Evolutionary conservation across 768 basidiomycete genomes (phyloP).

Genomic region (Tubosaeta brunneosetosa): DNA sequence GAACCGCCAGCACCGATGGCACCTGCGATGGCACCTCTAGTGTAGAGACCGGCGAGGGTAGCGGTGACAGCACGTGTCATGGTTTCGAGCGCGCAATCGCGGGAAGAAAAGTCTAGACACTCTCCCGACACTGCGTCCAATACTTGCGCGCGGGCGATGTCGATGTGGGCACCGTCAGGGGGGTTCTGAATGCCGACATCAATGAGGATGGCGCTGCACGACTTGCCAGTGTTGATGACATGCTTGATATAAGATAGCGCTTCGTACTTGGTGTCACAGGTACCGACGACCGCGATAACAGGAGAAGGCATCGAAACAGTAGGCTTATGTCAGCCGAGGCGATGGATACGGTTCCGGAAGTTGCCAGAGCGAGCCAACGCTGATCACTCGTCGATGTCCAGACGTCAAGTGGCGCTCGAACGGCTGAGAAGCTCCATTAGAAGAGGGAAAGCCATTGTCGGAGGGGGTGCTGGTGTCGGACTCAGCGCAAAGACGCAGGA

Average conservation of each 20-base stretch:
- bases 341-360: background rate
- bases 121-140: slow-evolving; percentile 4
- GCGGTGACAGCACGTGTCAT: slow-evolving; percentile 20
- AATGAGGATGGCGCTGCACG: slow-evolving; percentile 25
- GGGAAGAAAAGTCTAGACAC: slow-evolving; percentile 6
- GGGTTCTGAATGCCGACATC: slow-evolving; percentile 21
- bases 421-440: slow-evolving; percentile 10
- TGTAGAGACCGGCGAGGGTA: slow-evolving; percentile 13
- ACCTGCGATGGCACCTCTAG: slow-evolving; percentile 13
- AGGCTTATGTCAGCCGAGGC: slow-evolving; percentile 19
- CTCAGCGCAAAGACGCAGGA: slow-evolving; percentile 22
- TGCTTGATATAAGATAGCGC: slow-evolving; percentile 21
- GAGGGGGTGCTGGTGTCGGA: slow-evolving; percentile 26
- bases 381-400: slow-evolving; percentile 10
- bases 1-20: slow-evolving; percentile 23
- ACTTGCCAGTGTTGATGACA: slow-evolving; percentile 6
- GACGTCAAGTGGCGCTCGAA: slow-evolving; percentile 18
- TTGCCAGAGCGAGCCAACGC: background rate
- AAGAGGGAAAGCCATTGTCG: slow-evolving; percentile 20
- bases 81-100: slow-evolving; percentile 5
- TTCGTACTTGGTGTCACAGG: slow-evolving; percentile 27
- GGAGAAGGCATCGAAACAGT: too few relatives aligned
- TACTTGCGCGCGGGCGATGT: slow-evolving; percentile 21
- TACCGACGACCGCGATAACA: slow-evolving; percentile 24
- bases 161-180: slow-evolving; percentile 10